Base-by-base conservation (phyloP, 176 grass and related monocot genomes). In the Paspalum vaginatum region DNA sequence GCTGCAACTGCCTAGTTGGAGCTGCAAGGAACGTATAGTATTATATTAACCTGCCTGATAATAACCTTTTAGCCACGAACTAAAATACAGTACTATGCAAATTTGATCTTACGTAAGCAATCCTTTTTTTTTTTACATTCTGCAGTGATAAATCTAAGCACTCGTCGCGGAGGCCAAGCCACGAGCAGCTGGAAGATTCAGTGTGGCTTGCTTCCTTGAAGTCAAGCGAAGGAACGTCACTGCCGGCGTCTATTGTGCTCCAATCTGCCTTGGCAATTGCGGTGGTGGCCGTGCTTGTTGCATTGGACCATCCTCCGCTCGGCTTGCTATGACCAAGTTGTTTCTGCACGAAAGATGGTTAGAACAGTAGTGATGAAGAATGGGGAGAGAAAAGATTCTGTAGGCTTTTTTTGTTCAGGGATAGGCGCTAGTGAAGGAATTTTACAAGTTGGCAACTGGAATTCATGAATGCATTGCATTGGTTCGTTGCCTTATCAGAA, bases 181-280 rank as follows among this genome's bases (percentile, higher is more conserved):
- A 87, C 63, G 87, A 87, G 65, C 84, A 88, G 83, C 79, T 97
- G 14, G 92, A 93, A 80, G 88, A 98, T 58, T 79, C 58, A 2
- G 83, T 89, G 5, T 98, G 92, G 95, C 74, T 98, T 0, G 95
- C 88, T 12, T 91, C 68, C 70, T 65, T 98, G 77, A 91, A 91
- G 46, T 46, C 78, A 9, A 85, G 87, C 15, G 61, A 39, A 4
- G 7, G 43, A 11, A 13, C 14, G 0, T 67, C 72, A 16, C 60
- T 58, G 66, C 24, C 43, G 13, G 38, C 26, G 2, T 80, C 73
- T 15, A 5, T 26, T 55, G 38, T 71, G 10, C 63, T 92, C 25
- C 91, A 82, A 22, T 70, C 49, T 5, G 22, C 37, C 27, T 5
- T 94, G 59, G 51, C 66, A 52, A 47, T 88, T 46, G 80, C 69